Evolutionary conservation across 75 land plant genomes (phyloP), one percentile per base, ranked within the genome.

Genomic region (Azolla pinnata): DNA sequence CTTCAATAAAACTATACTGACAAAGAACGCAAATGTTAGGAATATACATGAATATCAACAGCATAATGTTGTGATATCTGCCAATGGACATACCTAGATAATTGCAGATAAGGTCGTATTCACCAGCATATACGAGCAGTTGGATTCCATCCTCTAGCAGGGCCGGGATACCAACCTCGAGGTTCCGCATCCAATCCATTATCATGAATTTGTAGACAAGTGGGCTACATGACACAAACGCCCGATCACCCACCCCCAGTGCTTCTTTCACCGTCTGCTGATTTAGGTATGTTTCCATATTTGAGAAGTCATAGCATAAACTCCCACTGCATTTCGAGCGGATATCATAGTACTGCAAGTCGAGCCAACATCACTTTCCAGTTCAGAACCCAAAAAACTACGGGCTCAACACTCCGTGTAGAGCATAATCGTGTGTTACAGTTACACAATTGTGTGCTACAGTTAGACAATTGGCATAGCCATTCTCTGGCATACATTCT

Each of bases 31-130:
- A n/a, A n/a, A n/a, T n/a, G n/a, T n/a, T n/a, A n/a, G n/a, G n/a
- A n/a, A n/a, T n/a, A n/a, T n/a, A n/a, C n/a, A n/a, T n/a, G n/a
- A n/a, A n/a, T n/a, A n/a, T n/a, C n/a, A n/a, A n/a, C n/a, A n/a
- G n/a, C n/a, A n/a, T n/a, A n/a, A n/a, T n/a, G n/a, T n/a, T n/a
- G n/a, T n/a, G n/a, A n/a, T n/a, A n/a, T n/a, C n/a, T n/a, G n/a
- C n/a, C n/a, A 17, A 0, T 12, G 30, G 4, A 25, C 79, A 70
- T 72, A 95, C 99, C 99, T 21, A 95, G 83, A 96, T 97, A 95
- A 63, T 95, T 95, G 86, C 99, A 95, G 51, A 90, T 95, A 38
- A 95, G 87, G 69, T 95, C 99, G 46, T 83, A 95, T 71, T 95
- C 99, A 45, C 99, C 99, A 63, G 97, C 99, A 74, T 95, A 95